These are phyloP conservation scores for Pichia nanzhaoensis DNA, from an alignment of 805 yeast species.

Conservation along the genomic window DNA sequence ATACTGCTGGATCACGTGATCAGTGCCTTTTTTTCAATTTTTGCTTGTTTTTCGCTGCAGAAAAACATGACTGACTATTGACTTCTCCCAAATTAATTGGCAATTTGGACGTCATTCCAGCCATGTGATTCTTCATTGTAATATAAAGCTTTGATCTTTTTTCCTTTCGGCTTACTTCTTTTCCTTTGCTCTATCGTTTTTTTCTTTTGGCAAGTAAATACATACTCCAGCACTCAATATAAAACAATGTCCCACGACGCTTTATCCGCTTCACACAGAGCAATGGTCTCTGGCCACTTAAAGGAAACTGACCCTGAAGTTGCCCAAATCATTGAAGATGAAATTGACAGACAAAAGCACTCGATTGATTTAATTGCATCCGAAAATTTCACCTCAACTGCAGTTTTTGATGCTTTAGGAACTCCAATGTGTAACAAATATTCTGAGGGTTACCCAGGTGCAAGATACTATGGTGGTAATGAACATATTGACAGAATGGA, in stretches of 20 bases:
- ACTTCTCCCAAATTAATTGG: background rate
- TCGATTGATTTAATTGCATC: slow-evolving; percentile 93
- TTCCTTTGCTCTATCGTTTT: background rate
- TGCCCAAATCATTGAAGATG: slow-evolving; percentile 65
- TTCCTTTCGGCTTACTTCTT: background rate
- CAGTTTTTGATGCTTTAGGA: slow-evolving; percentile 95
- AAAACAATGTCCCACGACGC: slow-evolving; percentile 42
- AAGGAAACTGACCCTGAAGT: slow-evolving; percentile 74
- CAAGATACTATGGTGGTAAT: slow-evolving; percentile 98
- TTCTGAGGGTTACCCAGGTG: slow-evolving; percentile 99
- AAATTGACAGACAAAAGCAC: slow-evolving; percentile 85
- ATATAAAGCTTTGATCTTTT: too few species aligned
- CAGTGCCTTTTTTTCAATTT: too few species aligned
- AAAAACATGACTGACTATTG: background rate
- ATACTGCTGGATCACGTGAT: too few species aligned
- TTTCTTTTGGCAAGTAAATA: background rate
- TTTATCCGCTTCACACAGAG: slow-evolving; percentile 57
- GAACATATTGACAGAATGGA: slow-evolving; percentile 95
- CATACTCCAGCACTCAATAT: background rate
- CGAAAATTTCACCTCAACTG: slow-evolving; percentile 93
- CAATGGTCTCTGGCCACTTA: slow-evolving; percentile 56
- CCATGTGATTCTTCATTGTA: too few species aligned
- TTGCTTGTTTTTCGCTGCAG: background rate
- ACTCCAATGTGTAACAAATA: slow-evolving; percentile 98
- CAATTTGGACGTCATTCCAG: too few species aligned